phyloP scores from a whole-genome alignment of 495 filamentous ascomycete genomes.

The Aspergillus steynii region DNA sequence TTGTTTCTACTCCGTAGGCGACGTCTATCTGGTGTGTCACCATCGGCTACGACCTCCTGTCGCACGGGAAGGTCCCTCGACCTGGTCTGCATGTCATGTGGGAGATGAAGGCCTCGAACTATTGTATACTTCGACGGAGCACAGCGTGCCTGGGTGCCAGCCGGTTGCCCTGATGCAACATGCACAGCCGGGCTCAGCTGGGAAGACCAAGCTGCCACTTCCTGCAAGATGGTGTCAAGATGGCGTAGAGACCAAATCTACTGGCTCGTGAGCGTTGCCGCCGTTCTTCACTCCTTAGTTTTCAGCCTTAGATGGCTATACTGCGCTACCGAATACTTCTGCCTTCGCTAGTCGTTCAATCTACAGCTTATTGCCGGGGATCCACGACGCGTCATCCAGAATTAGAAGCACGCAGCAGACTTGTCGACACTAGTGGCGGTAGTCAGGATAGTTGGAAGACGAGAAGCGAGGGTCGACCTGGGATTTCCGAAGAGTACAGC shows the following conservation, averaged over 20 bases:
- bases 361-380: neutral
- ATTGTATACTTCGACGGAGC: neutral
- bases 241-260: neutral
- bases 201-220: neutral
- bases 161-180: neutral
- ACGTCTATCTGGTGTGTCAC: too few relatives aligned
- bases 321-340: neutral
- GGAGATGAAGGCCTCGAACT: too few relatives aligned
- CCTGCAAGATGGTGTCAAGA: neutral
- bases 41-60: too few relatives aligned
- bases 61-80: too few relatives aligned
- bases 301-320: neutral
- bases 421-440: neutral
- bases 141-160: neutral
- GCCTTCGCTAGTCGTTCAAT: neutral
- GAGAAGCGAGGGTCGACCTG: too few relatives aligned
- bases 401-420: neutral
- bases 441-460: neutral
- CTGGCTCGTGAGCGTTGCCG: neutral
- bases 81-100: too few relatives aligned
- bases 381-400: neutral
- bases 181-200: neutral
- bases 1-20: too few relatives aligned
- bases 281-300: neutral
- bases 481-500: too few relatives aligned